Base-by-base conservation (phyloP, 495 filamentous ascomycete species). In the Mytilinidion resinicola region DNA sequence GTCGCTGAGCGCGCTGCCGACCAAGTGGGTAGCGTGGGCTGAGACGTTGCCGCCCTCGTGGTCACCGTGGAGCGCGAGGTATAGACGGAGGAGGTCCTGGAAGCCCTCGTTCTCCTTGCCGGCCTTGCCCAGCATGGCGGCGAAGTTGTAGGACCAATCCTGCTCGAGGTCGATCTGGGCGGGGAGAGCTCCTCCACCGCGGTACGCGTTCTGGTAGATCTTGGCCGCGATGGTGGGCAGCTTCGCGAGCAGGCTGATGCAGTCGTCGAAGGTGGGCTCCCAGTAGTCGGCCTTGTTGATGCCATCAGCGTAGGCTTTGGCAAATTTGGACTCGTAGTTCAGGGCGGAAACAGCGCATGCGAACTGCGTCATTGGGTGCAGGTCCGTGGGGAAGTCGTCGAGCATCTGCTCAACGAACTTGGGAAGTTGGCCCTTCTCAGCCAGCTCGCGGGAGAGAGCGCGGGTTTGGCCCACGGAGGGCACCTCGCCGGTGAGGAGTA, bases 361-460 rank as follows among this genome's bases (percentile, higher is more conserved):
- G 62, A 98, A 89, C 72, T 98, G 93, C 21, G 93, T 96, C 93
- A 98, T 98, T 43, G 93, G 93, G 73, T 98, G 93, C 56, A 97
- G 83, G 63, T 86, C 84, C 39, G 72, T 82, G 58, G 92, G 92
- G 77, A 97, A 96, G 65, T 82, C 80, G 72, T 96, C 90, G 60
- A 97, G 84, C 82, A 97, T 84, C 71, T 88, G 84, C 61, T 83
- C 82, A 57, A 96, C 86, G 69, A 92, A 91, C 51, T 78, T 77
- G 50, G 93, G 93, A n/a, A 98, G 81, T 56, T 78, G 73, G 33
- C 87, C 85, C 70, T 96, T 86, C 72, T 91, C 88, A 41, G 93
- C 93, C 21, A 96, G 80, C 70, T 95, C 88, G 41, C 84, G 80
- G 41, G 88, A 93, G 62, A 98, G 83, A 44, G 76, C 75, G 64